A percentile compares a stretch with the other conserved stretches of the same genome.
phyloP scores from a whole-genome alignment of 495 filamentous ascomycete species.

The Hyaloscypha hepaticicola region DNA sequence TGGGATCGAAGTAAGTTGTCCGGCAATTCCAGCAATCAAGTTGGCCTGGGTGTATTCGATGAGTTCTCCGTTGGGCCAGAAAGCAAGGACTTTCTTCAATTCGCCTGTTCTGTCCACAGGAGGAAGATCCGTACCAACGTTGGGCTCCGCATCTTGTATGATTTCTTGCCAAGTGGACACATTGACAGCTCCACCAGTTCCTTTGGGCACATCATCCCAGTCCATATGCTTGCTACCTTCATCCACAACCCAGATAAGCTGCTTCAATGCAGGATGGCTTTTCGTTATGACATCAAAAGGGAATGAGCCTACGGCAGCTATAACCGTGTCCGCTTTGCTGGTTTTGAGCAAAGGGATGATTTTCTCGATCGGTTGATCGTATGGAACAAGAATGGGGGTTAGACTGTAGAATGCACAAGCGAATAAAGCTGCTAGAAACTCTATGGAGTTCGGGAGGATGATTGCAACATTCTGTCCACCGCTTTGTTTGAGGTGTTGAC shows the following conservation, averaged over 20 bases:
- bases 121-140: slow-evolving; percentile 45
- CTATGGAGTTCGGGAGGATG: slow-evolving; percentile 90
- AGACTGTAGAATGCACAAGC: slow-evolving; percentile 78
- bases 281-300: slow-evolving; percentile 72
- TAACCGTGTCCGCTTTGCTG: slow-evolving; percentile 72
- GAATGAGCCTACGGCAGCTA: slow-evolving; percentile 85
- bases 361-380: slow-evolving; percentile 63
- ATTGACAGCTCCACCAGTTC: slow-evolving; percentile 65
- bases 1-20: slow-evolving; percentile 74
- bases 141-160: slow-evolving; percentile 58
- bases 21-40: slow-evolving; percentile 73
- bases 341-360: slow-evolving; percentile 68
- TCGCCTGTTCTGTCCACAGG: slow-evolving; percentile 44
- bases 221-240: slow-evolving; percentile 90
- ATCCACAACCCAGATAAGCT: slow-evolving; percentile 92
- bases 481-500: slow-evolving; percentile 64
- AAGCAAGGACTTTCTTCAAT: slow-evolving; percentile 55
- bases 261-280: slow-evolving; percentile 65
- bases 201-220: slow-evolving; percentile 75
- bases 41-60: slow-evolving; percentile 78
- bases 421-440: slow-evolving; percentile 67
- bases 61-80: slow-evolving; percentile 70
- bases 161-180: slow-evolving; percentile 88
- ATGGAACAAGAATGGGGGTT: slow-evolving; percentile 80
- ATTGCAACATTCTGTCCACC: slow-evolving; percentile 80